Evolutionary conservation across 208 protist genomes (phyloP), one percentile per base, ranked within the genome.

Genomic region (Polymyxa betae): DNA sequence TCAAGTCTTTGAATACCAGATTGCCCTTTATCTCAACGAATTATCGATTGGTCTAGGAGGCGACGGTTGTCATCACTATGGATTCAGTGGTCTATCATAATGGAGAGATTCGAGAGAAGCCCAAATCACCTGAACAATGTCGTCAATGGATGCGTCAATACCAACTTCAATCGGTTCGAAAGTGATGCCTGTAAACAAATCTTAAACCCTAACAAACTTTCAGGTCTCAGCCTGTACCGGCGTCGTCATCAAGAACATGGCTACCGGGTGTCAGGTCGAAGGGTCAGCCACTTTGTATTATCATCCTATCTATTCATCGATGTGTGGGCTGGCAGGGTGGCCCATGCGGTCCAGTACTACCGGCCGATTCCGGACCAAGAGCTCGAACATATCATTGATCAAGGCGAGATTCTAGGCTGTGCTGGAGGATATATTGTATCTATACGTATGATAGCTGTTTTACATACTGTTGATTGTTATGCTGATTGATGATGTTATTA

Each of bases 381-480:
- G 54, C 54, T 66, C 20, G 29, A 16, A 16, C 20, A 16, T 32
- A 16, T 66, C 20, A 16, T 66, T 16, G 54, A 66, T 66, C 20
- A 66, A 29, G 20, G 29, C 20, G 54, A 66, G 54, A 66, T 66
- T 29, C 54, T 66, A 29, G 29, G 20, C 54, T 66, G 54, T 29
- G 54, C 54, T 29, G 54, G 54, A 32, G 54, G 54, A 16, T 66
- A 66, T 29, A 66, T 66, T 66, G 54, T 66, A 66, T 66, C 54
- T 16, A 32, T 16, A 16, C 54, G 54, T 66, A 66, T 29, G 54
- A 32, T 66, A 16, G 54, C 54, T 32, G 29, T 66, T 16, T 16
- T 16, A 29, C 54, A 29, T 29, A 16, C 54, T 16, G 54, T 29
- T 29, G 54, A 29, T 16, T 66, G 20, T 66, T 16, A 29, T 29